Conservation (phyloP, 371 early-diverging fungal species). For the Parasitella parasitica region DNA sequence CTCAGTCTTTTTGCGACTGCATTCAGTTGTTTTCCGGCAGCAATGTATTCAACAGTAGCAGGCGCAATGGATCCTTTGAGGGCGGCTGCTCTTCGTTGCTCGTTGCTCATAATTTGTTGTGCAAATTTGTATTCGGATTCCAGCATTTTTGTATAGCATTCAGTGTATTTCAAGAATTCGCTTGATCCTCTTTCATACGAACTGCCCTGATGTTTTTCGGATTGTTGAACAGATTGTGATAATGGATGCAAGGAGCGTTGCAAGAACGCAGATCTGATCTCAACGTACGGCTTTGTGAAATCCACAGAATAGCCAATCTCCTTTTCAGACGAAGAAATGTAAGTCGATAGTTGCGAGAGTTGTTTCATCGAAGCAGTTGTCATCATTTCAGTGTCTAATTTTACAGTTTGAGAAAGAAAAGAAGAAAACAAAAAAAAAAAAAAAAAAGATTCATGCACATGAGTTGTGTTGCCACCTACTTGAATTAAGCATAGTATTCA, state of each 20-base stretch:
- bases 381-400: conserved; percentile 24
- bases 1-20: conserved; percentile 60
- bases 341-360: conserved; percentile 64
- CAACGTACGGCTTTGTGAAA: conserved; percentile 71
- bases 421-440: no score
- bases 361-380: conserved; percentile 38
- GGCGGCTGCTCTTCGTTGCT: conserved; percentile 53
- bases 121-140: conserved; percentile 59
- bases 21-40: conserved; percentile 67
- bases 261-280: conserved; percentile 73
- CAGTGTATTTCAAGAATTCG: conserved; percentile 63
- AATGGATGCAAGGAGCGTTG: conserved; percentile 63
- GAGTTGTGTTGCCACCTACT: conserved; percentile 26
- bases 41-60: conserved; percentile 60
- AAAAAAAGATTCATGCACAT: no score
- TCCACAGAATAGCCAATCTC: conserved; percentile 65
- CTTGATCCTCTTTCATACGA: conserved; percentile 71
- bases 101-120: conserved; percentile 60
- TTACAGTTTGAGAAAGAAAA: no score
- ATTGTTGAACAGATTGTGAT: conserved; percentile 47
- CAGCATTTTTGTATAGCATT: conserved; percentile 59
- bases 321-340: conserved; percentile 58
- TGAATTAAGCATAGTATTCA: conserved; percentile 33
- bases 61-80: conserved; percentile 58
- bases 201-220: conserved; percentile 53